These are phyloP conservation scores for Phylloporus sp. DNA, from an alignment of 768 basidiomycete species.

Conservation along the genomic window DNA sequence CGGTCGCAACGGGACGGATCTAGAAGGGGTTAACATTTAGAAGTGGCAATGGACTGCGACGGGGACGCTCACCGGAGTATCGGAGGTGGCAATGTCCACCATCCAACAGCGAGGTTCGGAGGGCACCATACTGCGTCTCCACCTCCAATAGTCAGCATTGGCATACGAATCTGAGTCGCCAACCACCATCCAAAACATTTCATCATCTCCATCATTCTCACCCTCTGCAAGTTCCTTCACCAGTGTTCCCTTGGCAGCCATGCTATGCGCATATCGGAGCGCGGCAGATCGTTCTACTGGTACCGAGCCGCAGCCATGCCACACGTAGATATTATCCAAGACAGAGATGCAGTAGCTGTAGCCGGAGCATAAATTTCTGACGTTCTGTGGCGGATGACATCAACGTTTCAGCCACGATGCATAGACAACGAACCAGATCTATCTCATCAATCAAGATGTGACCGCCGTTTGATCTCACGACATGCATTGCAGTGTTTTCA, in stretches of 20 bases:
- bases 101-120: constrained; percentile 58
- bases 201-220: constrained; percentile 58
- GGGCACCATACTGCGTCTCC: constrained; percentile 45
- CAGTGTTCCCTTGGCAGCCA: constrained; percentile 37
- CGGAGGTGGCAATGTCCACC: constrained; percentile 39
- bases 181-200: constrained; percentile 85
- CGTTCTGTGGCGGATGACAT: constrained; percentile 36
- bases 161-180: constrained; percentile 69
- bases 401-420: background rate
- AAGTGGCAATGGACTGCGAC: background rate
- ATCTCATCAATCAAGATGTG: constrained; percentile 66
- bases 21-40: constrained; percentile 24
- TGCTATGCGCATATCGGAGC: constrained; percentile 50
- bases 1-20: constrained; percentile 44
- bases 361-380: constrained; percentile 76
- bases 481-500: constrained; percentile 82
- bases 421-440: constrained; percentile 49
- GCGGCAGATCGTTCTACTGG: constrained; percentile 59
- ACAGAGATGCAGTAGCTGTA: constrained; percentile 78
- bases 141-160: constrained; percentile 79
- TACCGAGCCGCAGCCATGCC: constrained; percentile 74
- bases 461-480: constrained; percentile 50
- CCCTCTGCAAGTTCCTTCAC: constrained; percentile 62
- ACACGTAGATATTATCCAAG: constrained; percentile 69
- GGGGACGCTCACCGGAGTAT: constrained; percentile 39